Evolutionary conservation across 306 rosid genomes (phyloP).

Genomic region (Prunus dulcis): DNA sequence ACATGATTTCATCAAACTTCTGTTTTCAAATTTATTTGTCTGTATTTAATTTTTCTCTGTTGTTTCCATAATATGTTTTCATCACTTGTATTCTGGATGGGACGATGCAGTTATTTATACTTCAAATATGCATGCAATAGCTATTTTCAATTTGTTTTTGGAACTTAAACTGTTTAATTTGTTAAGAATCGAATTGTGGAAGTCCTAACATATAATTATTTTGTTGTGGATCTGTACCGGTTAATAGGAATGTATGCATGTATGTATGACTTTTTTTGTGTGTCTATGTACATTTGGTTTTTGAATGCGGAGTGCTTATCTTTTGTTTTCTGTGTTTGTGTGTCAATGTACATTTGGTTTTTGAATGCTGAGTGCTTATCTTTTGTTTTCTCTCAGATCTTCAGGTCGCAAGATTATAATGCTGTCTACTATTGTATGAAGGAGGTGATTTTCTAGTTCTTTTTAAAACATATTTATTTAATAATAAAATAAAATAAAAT

Average conservation of each 20-base stretch:
- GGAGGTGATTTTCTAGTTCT: slow-evolving; percentile 45
- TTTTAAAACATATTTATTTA: neutral
- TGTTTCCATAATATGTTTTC: neutral
- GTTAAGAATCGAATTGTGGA: neutral
- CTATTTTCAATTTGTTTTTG: neutral
- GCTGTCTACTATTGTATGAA: slow-evolving; percentile 71
- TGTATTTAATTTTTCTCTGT: no score
- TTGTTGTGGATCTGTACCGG: neutral
- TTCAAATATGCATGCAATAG: neutral
- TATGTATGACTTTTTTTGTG: neutral
- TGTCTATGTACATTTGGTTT: neutral
- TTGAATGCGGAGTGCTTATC: slow-evolving; percentile 2
- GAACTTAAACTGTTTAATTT: neutral
- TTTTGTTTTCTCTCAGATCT: slow-evolving; percentile 48
- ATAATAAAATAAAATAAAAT: no score
- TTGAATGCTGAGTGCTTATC: slow-evolving; percentile 7
- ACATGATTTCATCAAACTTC: neutral
- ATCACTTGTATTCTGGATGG: neutral
- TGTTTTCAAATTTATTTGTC: neutral
- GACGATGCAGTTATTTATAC: neutral
- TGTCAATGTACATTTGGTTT: neutral
- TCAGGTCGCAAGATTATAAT: slow-evolving; percentile 94
- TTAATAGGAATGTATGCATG: neutral
- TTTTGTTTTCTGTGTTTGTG: neutral
- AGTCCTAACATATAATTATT: neutral